These are phyloP conservation scores for Salvia miltiorrhiza DNA, from an alignment of 257 asterid species.

Conservation along the genomic window DNA sequence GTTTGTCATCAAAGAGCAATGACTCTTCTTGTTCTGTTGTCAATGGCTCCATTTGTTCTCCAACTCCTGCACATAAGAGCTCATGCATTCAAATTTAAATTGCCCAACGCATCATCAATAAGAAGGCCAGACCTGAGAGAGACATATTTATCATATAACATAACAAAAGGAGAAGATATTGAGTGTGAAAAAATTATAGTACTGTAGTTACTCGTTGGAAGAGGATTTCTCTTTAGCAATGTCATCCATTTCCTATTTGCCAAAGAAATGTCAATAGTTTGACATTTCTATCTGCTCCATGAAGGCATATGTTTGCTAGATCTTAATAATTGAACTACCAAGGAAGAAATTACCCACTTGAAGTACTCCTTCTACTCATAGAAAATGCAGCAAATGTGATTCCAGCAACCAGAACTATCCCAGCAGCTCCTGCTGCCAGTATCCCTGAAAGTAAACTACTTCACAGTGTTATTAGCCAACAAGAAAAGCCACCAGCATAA, in stretches of 20 bases:
- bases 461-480: slow-evolving; percentile 55
- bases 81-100: slow-evolving; percentile 19
- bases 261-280: not conserved
- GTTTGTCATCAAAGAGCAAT: slow-evolving; percentile 40
- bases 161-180: not conserved
- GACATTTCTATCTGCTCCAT: slow-evolving; percentile 10
- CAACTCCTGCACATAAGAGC: slow-evolving; percentile 42
- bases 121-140: slow-evolving; percentile 9
- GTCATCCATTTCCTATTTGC: slow-evolving; percentile 6
- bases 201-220: not conserved
- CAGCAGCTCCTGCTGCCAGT: slow-evolving; percentile 75
- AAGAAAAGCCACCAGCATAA: slow-evolving; percentile 21
- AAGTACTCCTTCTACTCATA: slow-evolving; percentile 45
- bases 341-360: slow-evolving; percentile 50
- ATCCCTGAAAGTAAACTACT: slow-evolving; percentile 78
- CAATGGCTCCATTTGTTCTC: slow-evolving; percentile 61
- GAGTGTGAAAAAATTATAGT: not conserved
- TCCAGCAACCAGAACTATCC: slow-evolving; percentile 70
- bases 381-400: slow-evolving; percentile 68
- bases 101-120: not conserved
- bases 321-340: not conserved
- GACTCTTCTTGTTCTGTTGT: slow-evolving; percentile 53
- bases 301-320: not conserved
- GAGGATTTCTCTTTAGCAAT: not conserved
- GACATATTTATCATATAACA: slow-evolving; percentile 10